These are phyloP conservation scores for Cutaneotrichosporon mucoides DNA, from an alignment of 1,284 basidiomycete species.

Conservation along the genomic window DNA sequence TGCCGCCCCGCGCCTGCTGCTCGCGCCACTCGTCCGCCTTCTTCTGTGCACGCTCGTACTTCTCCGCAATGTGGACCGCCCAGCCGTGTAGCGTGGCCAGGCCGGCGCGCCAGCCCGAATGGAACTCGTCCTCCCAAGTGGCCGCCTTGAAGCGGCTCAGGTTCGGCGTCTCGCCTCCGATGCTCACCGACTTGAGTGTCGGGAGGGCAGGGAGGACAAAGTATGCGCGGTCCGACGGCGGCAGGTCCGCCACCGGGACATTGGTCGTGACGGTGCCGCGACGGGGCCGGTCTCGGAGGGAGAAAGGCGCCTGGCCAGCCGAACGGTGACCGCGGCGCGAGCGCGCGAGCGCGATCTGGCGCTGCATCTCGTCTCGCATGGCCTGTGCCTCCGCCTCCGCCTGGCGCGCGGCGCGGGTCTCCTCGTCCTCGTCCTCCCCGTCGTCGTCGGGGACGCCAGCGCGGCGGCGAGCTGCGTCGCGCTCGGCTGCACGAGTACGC, in stretches of 20 bases:
- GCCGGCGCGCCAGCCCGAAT: constrained; percentile 47
- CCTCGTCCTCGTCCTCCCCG: constrained; percentile 15
- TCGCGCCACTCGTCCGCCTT: constrained; percentile 43
- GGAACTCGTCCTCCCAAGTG: constrained; percentile 46
- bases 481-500: constrained; percentile 32
- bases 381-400: constrained; percentile 18
- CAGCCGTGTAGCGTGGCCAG: constrained; percentile 41
- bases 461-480: constrained; percentile 5
- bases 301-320: constrained; percentile 43
- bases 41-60: constrained; percentile 43
- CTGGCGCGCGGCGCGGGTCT: constrained; percentile 14
- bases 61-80: constrained; percentile 44
- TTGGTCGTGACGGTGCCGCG: constrained; percentile 4
- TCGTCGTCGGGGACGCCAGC: constrained; percentile 5
- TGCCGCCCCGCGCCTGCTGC: background rate
- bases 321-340: constrained; percentile 44
- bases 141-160: constrained; percentile 29
- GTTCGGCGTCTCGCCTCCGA: constrained; percentile 46
- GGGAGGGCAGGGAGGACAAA: constrained; percentile 48
- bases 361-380: constrained; percentile 26
- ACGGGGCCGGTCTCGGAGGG: constrained; percentile 39
- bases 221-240: constrained; percentile 36
- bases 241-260: constrained; percentile 23
- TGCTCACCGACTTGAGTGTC: constrained; percentile 37
- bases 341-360: constrained; percentile 29